Evolutionary conservation across 495 filamentous ascomycete species (phyloP).

Genomic region (Penicillium nucicola): DNA sequence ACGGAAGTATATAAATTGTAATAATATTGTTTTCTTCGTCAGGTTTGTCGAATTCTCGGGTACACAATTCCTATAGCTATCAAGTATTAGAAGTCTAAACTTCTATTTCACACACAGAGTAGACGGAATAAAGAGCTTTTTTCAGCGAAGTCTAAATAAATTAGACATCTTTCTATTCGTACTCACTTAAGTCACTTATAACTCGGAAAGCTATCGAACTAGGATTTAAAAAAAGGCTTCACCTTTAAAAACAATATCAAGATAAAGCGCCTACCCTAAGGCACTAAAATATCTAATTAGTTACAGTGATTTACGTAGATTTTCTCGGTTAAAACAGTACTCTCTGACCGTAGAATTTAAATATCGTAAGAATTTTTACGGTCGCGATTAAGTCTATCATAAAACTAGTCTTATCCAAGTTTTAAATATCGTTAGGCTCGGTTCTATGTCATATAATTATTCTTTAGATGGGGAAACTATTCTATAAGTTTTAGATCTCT

Average conservation of each 20-base stretch:
- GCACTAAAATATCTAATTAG: neutral
- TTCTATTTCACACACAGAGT: neutral
- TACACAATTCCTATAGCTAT: neutral
- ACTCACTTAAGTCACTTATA: neutral
- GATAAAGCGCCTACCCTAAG: neutral
- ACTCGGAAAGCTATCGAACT: neutral
- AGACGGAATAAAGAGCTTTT: neutral
- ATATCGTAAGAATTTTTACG: neutral
- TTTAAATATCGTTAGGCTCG: neutral
- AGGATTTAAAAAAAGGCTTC: neutral
- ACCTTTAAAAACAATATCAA: constrained; percentile 1
- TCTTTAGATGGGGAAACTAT: neutral
- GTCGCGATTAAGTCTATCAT: constrained; percentile 1
- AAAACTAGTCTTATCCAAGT: constrained; percentile 4
- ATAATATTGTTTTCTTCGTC: neutral
- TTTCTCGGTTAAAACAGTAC: neutral
- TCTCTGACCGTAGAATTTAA: neutral
- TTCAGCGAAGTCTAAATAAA: neutral
- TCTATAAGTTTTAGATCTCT: neutral
- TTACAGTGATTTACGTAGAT: neutral
- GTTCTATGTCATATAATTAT: neutral
- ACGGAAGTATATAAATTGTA: neutral
- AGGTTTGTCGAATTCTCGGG: neutral
- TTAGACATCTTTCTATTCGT: neutral
- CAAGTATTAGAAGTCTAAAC: neutral